A percentile compares a stretch with the other conserved stretches of the same genome.
Evolutionary conservation across 1,139 yeast genomes (phyloP).

Genomic region (Entelexis paramagnoliae): DNA sequence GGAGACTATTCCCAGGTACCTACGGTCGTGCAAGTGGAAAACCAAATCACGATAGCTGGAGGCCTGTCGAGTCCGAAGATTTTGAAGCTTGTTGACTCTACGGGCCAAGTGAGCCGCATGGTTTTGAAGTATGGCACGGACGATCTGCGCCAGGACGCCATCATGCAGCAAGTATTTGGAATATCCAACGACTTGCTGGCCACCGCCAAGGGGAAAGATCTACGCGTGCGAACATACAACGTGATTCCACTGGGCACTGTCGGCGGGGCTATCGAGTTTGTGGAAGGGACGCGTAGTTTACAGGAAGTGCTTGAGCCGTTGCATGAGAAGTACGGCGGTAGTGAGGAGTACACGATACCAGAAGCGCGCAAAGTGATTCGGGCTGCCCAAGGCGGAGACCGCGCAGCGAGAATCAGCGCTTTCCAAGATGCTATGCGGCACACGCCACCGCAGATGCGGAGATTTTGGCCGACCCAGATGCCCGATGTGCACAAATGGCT

Average conservation of each 20-base stretch:
- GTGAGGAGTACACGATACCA: conserved; percentile 36
- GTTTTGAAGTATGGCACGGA: conserved; percentile 79
- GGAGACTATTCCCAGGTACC: conserved; percentile 45
- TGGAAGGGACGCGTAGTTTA: conserved; percentile 61
- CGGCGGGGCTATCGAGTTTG: conserved; percentile 87
- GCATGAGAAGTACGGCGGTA: conserved; percentile 29
- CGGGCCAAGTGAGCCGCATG: conserved; percentile 50
- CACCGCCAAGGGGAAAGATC: background rate
- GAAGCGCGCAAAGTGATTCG: conserved; percentile 57
- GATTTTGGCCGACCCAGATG: conserved; percentile 63
- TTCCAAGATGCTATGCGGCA: conserved; percentile 43
- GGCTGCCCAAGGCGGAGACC: background rate
- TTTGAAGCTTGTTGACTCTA: conserved; percentile 42
- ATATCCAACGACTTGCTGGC: conserved; percentile 55
- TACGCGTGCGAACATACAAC: conserved; percentile 65
- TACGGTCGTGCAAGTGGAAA: conserved; percentile 38
- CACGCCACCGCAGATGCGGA: conserved; percentile 56
- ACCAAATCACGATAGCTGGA: conserved; percentile 49
- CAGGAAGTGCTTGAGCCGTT: conserved; percentile 45
- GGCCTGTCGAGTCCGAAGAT: conserved; percentile 87
- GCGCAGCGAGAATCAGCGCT: conserved; percentile 39
- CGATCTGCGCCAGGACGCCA: conserved; percentile 88
- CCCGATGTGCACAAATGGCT: conserved; percentile 63
- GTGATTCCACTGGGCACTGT: conserved; percentile 84
- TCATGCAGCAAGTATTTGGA: conserved; percentile 93